Evolutionary conservation across 2,329 filamentous ascomycete genomes (phyloP), one percentile per base, ranked within the genome.

Genomic region (Tolypocladium nubicola): DNA sequence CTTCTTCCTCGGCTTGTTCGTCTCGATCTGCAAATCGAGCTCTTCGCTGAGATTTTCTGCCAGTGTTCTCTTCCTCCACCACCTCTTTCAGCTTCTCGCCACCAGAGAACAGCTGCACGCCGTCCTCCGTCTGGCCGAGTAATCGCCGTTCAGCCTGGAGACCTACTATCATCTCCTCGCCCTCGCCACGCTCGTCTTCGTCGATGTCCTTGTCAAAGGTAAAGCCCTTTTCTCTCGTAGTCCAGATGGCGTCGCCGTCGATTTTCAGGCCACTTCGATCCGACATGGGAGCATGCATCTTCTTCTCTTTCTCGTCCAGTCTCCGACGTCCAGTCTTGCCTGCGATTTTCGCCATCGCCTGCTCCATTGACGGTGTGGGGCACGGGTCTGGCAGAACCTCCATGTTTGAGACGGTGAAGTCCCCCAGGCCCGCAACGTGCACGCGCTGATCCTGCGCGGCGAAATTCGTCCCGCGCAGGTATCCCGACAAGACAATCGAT

Each of bases 241-340:
- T 97, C 76, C 96, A 99, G 41, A 99, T 92, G 9, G 93, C 92
- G 73, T 99, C 94, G 60, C 96, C 96, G 64, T 99, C 94, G 55
- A 99, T 93, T 68, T 97, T 86, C 14, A 99, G 83, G 66, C 94
- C 94, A 62, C 92, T 95, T 39, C 96, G 91, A 73, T 99, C 94
- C 33, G 92, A 96, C 93, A 99, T 97, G 39, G 94, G 95, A 3
- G 94, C 95, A 72, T 97, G 95, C 6, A 99, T 76, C 65, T 95
- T 84, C 75, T 97, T 97, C 69, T 99, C 93, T 74, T 97, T 99
- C 69, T 99, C 94, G 38, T 95, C 94, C 16, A 99, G 75, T 57
- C 92, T 82, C 66, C 87, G 85, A 61, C 91, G 80, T 45, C 86
- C 87, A 39, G 86, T 86, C 71, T 96, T 96, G 3, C 93, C 93